Evolutionary conservation across 345 rosid genomes (phyloP).

Genomic region (Eucalyptus erythrocorys): DNA sequence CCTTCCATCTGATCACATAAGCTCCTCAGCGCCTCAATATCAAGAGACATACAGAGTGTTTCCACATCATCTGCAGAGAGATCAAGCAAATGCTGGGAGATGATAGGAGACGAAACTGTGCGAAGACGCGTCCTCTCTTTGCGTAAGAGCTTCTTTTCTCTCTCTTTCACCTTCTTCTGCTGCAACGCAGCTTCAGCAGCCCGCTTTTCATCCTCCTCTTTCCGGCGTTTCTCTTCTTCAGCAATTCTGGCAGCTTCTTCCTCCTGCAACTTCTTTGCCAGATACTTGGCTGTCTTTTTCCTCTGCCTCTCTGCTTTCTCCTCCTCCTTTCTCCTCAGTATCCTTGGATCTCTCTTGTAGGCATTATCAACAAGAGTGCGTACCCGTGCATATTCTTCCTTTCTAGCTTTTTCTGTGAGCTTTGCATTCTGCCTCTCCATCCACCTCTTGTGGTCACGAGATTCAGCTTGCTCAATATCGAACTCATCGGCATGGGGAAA

Average conservation of each 20-base stretch:
- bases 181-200: constrained; percentile 79
- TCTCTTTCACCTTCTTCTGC: constrained; percentile 82
- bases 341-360: constrained; percentile 82
- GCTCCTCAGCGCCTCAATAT: constrained; percentile 48
- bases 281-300: constrained; percentile 71
- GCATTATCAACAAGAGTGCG: constrained; percentile 92
- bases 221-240: constrained; percentile 67
- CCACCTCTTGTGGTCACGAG: constrained; percentile 98
- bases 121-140: constrained; percentile 87
- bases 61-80: constrained; percentile 69
- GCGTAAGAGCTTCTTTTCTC: constrained; percentile 87
- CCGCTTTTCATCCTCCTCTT: constrained; percentile 69
- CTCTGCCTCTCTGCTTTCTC: constrained; percentile 84
- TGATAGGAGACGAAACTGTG: constrained; percentile 49
- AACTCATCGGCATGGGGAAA: constrained; percentile 95
- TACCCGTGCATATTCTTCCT: constrained; percentile 84
- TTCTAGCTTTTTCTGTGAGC: constrained; percentile 74
- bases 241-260: constrained; percentile 81
- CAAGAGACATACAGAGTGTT: constrained; percentile 67
- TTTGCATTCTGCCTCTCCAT: constrained; percentile 98
- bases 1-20: constrained; percentile 71
- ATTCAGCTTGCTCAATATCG: constrained; percentile 92
- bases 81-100: constrained; percentile 44
- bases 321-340: constrained; percentile 71
- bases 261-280: constrained; percentile 79